Evolutionary conservation across 176 grass and related monocot species (phyloP).

Genomic region (Triticum timopheevii): DNA sequence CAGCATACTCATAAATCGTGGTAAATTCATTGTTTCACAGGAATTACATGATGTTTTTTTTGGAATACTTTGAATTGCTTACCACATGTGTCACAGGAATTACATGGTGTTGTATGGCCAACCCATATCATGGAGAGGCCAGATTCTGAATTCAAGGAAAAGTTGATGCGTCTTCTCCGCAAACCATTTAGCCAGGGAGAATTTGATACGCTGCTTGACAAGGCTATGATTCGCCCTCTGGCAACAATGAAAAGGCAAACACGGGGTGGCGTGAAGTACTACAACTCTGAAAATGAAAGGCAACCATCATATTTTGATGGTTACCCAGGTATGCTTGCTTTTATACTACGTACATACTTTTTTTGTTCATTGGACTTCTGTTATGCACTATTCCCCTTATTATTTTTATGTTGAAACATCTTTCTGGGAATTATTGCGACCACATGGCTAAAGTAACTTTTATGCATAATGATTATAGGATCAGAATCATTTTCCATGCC

Average conservation of each 20-base stretch:
- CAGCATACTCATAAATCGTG: not conserved
- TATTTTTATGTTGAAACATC: not conserved
- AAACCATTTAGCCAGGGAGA: slow-evolving; percentile 51
- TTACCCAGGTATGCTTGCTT: slow-evolving; percentile 58
- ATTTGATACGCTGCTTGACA: slow-evolving; percentile 34
- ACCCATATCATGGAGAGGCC: slow-evolving; percentile 45
- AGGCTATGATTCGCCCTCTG: slow-evolving; percentile 22
- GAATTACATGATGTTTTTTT: not conserved
- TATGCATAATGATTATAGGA: not conserved
- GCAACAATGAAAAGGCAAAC: slow-evolving; percentile 42
- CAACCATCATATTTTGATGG: slow-evolving; percentile 67
- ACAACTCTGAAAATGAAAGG: slow-evolving; percentile 34
- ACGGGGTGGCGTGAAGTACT: slow-evolving; percentile 37
- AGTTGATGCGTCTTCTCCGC: slow-evolving; percentile 44
- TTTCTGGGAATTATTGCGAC: not conserved
- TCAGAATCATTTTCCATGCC: not conserved
- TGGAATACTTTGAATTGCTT: too few species aligned
- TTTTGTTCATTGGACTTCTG: not conserved
- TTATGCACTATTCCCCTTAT: not conserved
- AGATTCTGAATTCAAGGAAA: slow-evolving; percentile 60
- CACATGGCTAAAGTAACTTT: not conserved
- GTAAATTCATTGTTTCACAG: not conserved
- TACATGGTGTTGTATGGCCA: slow-evolving; percentile 46
- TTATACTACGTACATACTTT: not conserved
- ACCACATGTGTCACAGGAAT: not conserved